Evolutionary conservation across 371 early-diverging fungal genomes (phyloP), one percentile per base, ranked within the genome.

Genomic region (Mortierella sp.): DNA sequence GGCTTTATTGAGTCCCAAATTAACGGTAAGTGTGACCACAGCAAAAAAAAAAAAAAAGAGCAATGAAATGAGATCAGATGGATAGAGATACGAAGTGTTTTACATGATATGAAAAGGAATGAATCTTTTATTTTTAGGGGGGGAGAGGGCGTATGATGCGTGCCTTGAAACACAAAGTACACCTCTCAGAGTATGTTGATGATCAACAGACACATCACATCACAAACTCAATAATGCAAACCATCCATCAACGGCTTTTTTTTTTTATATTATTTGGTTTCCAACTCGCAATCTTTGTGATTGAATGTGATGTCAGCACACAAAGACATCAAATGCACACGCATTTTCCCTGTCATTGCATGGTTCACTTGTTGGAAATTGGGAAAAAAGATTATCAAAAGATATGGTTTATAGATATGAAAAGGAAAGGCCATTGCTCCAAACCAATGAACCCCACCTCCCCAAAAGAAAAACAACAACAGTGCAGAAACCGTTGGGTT

Each of bases 1-100:
- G 96, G 96, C 8, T 95, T 89, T 61, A 90, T 96, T 45, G 96
- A 96, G 70, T 83, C 93, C 15, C 95, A 96, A 81, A 90, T 96
- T 66, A 96, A 96, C 68, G 96, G 87, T 85, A 78, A 63, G 66
- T 15, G 40, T 28, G 51, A 49, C n/a, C 13, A 13, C n/a, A 37
- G 40, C 40, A 37, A 37, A 8, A 37, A 13, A 37, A 37, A 13
- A 13, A 37, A 0, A 37, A 10, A 37, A 5, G 40, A 37, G 13
- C 40, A 37, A 8, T 37, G 13, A 37, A 37, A 37, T 37, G 40
- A 37, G 13, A 37, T 37, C 8, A 37, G 40, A 13, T 8, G 8
- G 40, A 13, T 1, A 1, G 40, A 37, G 40, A 13, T 37, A 8
- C 8, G 40, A 37, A 37, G 13, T 37, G 40, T 10, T 37, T 37